A percentile compares a stretch with the other conserved stretches of the same genome.
phyloP scores from a whole-genome alignment of 1,284 basidiomycete genomes.

The Stygiomarasmius scandens region DNA sequence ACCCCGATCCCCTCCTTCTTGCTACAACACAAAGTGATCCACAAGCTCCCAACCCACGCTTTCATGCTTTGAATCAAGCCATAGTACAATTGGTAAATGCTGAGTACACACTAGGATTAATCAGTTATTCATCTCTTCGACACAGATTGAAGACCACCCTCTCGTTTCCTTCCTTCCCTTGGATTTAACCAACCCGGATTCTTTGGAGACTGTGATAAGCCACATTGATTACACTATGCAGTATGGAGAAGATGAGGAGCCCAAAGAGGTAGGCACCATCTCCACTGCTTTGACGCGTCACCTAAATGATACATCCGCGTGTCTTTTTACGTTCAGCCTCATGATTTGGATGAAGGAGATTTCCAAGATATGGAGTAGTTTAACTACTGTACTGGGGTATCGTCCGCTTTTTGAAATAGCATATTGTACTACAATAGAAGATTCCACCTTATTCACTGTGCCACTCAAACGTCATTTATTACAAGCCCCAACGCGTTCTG shows the following conservation, averaged over 20 bases:
- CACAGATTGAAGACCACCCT: slow-evolving; percentile 97
- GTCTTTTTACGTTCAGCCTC: slow-evolving; percentile 55
- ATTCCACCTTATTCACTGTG: too few species aligned
- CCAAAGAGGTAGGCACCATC: slow-evolving; percentile 69
- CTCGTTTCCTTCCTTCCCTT: slow-evolving; percentile 96
- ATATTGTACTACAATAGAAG: slow-evolving; percentile 9
- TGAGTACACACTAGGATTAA: slow-evolving; percentile 5
- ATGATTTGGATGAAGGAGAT: slow-evolving; percentile 87
- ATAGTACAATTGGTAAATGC: slow-evolving; percentile 88
- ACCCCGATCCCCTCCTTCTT: slow-evolving; percentile 94
- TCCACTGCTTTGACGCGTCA: slow-evolving; percentile 5
- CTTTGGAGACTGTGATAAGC: slow-evolving; percentile 87
- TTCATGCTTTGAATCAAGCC: slow-evolving; percentile 92
- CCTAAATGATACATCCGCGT: slow-evolving; percentile 8
- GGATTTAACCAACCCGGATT: slow-evolving; percentile 89
- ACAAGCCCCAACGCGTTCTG: too few species aligned
- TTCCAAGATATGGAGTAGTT: slow-evolving; percentile 72
- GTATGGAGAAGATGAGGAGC: slow-evolving; percentile 93
- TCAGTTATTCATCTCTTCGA: slow-evolving; percentile 3
- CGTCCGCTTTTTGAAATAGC: neutral
- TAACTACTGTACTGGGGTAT: neutral
- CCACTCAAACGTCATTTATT: too few species aligned
- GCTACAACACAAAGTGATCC: slow-evolving; percentile 64
- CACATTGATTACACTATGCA: slow-evolving; percentile 98
- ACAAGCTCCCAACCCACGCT: slow-evolving; percentile 77